Evolutionary conservation across 306 rosid genomes (phyloP).

Genomic region (Luffa aegyptiaca): DNA sequence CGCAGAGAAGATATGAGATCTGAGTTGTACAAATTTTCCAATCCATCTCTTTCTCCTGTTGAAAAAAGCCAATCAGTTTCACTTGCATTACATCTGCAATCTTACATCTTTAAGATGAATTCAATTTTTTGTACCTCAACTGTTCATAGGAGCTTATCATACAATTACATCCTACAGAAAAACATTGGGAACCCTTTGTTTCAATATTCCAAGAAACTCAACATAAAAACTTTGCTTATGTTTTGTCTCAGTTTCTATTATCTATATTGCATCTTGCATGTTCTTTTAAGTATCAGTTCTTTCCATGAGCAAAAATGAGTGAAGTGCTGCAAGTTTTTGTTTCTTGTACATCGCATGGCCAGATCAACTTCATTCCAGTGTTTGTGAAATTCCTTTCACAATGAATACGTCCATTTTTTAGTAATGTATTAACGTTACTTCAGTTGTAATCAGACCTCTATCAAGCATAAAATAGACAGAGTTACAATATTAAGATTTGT

Average conservation of each 20-base stretch:
- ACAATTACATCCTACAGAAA: background rate
- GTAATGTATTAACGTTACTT: background rate
- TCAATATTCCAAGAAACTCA: background rate
- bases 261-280: background rate
- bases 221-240: background rate
- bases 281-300: background rate
- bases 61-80: background rate
- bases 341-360: background rate
- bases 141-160: background rate
- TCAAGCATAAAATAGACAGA: background rate
- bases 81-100: background rate
- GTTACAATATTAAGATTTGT: background rate
- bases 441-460: background rate
- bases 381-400: background rate
- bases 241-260: background rate
- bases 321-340: background rate
- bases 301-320: background rate
- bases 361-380: background rate
- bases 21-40: background rate
- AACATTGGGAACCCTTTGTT: background rate
- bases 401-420: background rate
- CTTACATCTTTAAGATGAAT: background rate
- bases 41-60: background rate
- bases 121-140: background rate
- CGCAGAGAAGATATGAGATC: background rate